Conservation (phyloP, 2,329 filamentous ascomycete species). For the Ophiostoma triangulosporum region DNA sequence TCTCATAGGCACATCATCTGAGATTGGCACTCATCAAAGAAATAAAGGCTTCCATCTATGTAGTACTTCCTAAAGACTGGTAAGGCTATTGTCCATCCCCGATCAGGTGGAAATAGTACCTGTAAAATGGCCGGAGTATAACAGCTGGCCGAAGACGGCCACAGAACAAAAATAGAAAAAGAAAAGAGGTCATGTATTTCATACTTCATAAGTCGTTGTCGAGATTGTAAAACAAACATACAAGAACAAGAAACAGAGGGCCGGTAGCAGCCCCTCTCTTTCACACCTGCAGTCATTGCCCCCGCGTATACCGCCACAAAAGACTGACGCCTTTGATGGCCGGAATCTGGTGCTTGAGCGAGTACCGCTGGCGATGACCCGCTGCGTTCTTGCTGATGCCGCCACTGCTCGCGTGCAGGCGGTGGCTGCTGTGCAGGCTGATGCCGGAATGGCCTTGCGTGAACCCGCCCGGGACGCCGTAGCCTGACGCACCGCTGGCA, state of each 20-base stretch:
- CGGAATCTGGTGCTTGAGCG: constrained; percentile 9
- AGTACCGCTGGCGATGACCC: background rate
- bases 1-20: no score
- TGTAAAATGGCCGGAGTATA: background rate
- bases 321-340: constrained; percentile 14
- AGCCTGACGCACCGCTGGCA: background rate
- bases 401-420: background rate
- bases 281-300: background rate
- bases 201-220: background rate
- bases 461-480: background rate
- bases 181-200: background rate
- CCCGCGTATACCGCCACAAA: constrained; percentile 12
- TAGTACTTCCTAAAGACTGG: no score
- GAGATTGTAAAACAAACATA: background rate
- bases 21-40: no score
- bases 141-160: background rate
- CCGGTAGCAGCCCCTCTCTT: background rate
- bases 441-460: background rate
- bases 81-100: no score
- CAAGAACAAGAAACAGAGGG: background rate
- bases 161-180: background rate
- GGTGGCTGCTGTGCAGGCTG: background rate
- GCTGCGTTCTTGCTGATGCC: background rate
- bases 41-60: no score
- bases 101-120: background rate